Evolutionary conservation across 345 rosid species (phyloP).

Genomic region (Rhizophora mangle): DNA sequence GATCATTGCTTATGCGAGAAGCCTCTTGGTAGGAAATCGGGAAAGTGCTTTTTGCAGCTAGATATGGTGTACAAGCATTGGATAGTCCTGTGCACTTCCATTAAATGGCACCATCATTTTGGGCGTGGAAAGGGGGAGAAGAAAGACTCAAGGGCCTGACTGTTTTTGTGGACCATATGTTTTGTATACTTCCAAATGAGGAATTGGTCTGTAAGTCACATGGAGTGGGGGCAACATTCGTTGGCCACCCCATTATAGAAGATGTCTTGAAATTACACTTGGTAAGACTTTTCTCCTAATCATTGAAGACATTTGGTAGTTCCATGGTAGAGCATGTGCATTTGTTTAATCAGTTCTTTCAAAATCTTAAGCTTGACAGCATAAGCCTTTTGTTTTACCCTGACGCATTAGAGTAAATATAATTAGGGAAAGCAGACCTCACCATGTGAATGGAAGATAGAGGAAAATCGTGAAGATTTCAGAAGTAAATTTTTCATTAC

Average conservation of each 20-base stretch:
- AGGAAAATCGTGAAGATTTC: constrained; percentile 45
- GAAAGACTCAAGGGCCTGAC: constrained; percentile 63
- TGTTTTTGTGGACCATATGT: constrained; percentile 74
- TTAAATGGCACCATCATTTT: constrained; percentile 89
- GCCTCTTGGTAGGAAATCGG: constrained; percentile 42
- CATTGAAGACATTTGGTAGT: background rate
- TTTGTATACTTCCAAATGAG: constrained; percentile 89
- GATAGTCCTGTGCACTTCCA: constrained; percentile 63
- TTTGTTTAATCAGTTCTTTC: background rate
- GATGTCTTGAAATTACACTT: constrained; percentile 53
- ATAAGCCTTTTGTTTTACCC: background rate
- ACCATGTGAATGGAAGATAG: constrained; percentile 41
- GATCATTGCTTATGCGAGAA: constrained; percentile 22
- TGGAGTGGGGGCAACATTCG: constrained; percentile 74
- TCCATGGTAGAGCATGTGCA: background rate
- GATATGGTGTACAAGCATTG: constrained; percentile 33
- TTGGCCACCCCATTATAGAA: constrained; percentile 86
- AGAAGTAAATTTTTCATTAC: constrained; percentile 37
- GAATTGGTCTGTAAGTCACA: constrained; percentile 54
- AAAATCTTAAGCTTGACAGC: too few species aligned
- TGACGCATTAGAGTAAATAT: constrained; percentile 16
- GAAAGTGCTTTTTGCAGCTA: constrained; percentile 73
- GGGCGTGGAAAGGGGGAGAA: constrained; percentile 99
- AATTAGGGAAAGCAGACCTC: constrained; percentile 46
- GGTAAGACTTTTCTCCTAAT: constrained; percentile 39